These are phyloP conservation scores for Choanephora cucurbitarum DNA, from an alignment of 371 early-diverging fungal genomes.

Conservation along the genomic window DNA sequence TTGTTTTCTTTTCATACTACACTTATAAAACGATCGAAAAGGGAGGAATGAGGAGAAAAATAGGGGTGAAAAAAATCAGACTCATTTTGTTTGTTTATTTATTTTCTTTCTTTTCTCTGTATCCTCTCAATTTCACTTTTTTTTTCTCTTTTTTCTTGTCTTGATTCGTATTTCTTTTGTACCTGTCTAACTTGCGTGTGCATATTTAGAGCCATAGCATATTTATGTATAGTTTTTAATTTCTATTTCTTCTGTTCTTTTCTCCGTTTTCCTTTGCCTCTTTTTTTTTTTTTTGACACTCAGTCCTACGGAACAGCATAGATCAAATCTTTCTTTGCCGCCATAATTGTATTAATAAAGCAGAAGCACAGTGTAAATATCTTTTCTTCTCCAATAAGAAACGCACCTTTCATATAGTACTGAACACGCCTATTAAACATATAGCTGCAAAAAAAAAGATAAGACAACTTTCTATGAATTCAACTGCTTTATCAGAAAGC, in stretches of 20 bases:
- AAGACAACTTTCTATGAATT: neutral
- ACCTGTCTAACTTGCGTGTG: neutral
- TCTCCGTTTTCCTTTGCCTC: too few species aligned
- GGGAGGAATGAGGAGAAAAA: conserved; percentile 1
- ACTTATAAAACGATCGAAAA: neutral
- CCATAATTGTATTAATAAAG: too few species aligned
- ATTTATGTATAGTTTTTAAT: neutral
- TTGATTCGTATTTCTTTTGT: neutral
- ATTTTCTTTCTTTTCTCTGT: neutral
- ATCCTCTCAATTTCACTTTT: neutral
- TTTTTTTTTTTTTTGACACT: too few species aligned
- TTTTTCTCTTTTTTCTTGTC: neutral
- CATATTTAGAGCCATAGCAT: neutral
- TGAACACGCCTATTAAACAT: neutral
- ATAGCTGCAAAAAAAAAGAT: neutral
- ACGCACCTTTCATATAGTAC: too few species aligned
- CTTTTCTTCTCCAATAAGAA: too few species aligned
- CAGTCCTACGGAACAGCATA: neutral
- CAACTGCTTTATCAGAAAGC: neutral
- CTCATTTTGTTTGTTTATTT: neutral
- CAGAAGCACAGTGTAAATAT: too few species aligned
- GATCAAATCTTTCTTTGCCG: too few species aligned
- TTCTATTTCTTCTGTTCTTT: neutral
- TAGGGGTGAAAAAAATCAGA: neutral
- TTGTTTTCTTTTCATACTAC: neutral